A percentile compares a stretch with the other conserved stretches of the same genome.
Conservation (phyloP, 768 basidiomycete species). For the Mycena polygramma region DNA sequence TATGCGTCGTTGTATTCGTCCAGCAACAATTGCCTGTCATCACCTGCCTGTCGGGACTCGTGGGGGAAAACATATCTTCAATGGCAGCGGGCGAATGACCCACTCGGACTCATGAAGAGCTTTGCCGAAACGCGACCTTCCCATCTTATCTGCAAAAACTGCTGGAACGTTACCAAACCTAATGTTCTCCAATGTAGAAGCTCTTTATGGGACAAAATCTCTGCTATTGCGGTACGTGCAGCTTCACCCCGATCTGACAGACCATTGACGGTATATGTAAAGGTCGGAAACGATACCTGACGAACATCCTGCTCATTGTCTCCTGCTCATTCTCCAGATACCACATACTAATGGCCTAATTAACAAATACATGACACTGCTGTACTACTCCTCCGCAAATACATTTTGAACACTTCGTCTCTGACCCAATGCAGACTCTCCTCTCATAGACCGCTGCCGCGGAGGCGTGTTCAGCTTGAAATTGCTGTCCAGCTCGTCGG, state of each 20-base stretch:
- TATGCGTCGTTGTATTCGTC: neutral
- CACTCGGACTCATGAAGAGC: slow-evolving; percentile 1
- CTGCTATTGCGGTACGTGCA: neutral
- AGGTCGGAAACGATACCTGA: slow-evolving; percentile 3
- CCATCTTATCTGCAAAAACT: slow-evolving; percentile 18
- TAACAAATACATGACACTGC: slow-evolving; percentile 25
- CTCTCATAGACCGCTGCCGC: slow-evolving; percentile 45
- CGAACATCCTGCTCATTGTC: neutral
- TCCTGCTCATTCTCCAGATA: neutral
- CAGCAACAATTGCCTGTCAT: neutral
- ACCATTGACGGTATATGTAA: neutral
- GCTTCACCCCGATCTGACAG: neutral
- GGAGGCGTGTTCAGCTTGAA: slow-evolving; percentile 61
- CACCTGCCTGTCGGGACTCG: neutral
- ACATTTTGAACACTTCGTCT: slow-evolving; percentile 33
- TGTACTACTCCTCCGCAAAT: slow-evolving; percentile 27
- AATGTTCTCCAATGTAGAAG: neutral
- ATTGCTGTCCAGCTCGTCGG: slow-evolving; percentile 50
- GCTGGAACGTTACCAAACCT: slow-evolving; percentile 4
- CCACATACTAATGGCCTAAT: slow-evolving; percentile 1
- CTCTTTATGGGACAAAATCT: slow-evolving; percentile 23
- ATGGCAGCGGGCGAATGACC: slow-evolving; percentile 10
- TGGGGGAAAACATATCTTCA: neutral
- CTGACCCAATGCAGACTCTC: slow-evolving; percentile 32
- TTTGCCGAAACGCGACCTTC: slow-evolving; percentile 18